Evolutionary conservation across 2,329 filamentous ascomycete genomes (phyloP), one percentile per base, ranked within the genome.

Genomic region (Macroventuria anomochaeta): DNA sequence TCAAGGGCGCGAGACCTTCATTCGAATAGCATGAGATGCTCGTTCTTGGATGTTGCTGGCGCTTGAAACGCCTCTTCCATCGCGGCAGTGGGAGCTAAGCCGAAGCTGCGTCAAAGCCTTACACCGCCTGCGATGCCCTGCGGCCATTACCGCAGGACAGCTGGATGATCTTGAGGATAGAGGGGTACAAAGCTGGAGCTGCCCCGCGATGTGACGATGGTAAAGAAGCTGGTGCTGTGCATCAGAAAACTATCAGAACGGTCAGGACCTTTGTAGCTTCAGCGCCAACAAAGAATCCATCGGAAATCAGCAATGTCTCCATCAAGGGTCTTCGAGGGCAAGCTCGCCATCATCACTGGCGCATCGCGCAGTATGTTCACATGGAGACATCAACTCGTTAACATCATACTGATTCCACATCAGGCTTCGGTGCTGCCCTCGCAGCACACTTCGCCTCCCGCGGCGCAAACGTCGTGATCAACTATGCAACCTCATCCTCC

Each of bases 261-360:
- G 13, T 32, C 20, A 8, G 20, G 15, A 20, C 18, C 23, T 3
- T 13, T 7, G n/a, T 10, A 18, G 12, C 3, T 12, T 29, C n/a
- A n/a, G n/a, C n/a, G n/a, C n/a, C n/a, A n/a, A n/a, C n/a, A n/a
- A n/a, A n/a, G n/a, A n/a, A n/a, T n/a, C n/a, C n/a, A n/a, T n/a
- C n/a, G n/a, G n/a, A n/a, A 12, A 18, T 15, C 26, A 32, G 12
- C 17, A n/a, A 51, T 55, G 43, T 49, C 46, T 40, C 23, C 55
- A 7, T 36, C 48, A 23, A 46, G 52, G 21, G 46, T 74, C 12
- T 71, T 77, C 6, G 85, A 89, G 69, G 88, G 88, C 64, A 92
- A 91, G 75, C 80, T 92, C 50, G 89, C 84, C 50, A 85, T 93
- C 62, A 80, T 93, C 50, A 93, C 89, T 3, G 90, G 90, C 48